Conservation (phyloP, 768 basidiomycete species). For the Melanogaster broomeanus region DNA sequence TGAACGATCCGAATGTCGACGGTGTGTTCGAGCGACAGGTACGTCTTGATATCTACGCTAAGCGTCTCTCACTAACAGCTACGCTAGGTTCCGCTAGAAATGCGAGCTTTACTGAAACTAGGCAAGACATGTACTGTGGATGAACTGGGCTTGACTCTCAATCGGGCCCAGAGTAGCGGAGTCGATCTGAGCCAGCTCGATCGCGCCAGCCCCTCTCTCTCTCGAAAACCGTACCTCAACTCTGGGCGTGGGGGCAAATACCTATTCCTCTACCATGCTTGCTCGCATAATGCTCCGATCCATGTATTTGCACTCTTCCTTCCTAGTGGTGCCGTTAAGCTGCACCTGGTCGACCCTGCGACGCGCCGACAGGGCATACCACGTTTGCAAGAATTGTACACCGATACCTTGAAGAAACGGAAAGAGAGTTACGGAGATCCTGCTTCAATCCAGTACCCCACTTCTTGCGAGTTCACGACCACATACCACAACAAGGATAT, state of each 20-base stretch:
- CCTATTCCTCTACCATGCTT: conserved; percentile 87
- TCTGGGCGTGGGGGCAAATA: conserved; percentile 71
- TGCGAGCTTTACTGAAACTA: conserved; percentile 79
- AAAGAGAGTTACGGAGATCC: conserved; percentile 40
- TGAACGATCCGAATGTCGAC: conserved; percentile 92
- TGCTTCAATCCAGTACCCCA: conserved; percentile 64
- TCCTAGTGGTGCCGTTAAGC: conserved; percentile 64
- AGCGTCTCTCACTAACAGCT: neutral
- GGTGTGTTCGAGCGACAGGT: conserved; percentile 95
- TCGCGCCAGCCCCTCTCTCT: conserved; percentile 54
- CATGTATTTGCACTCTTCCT: conserved; percentile 90
- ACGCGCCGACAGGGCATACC: conserved; percentile 81
- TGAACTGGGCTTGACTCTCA: conserved; percentile 70
- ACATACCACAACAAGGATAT: conserved; percentile 78
- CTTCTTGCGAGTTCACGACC: conserved; percentile 58
- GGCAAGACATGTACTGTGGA: conserved; percentile 80
- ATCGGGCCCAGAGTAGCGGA: conserved; percentile 77
- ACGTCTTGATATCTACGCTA: conserved; percentile 10
- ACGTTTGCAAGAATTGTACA: conserved; percentile 74
- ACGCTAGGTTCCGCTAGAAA: conserved; percentile 73
- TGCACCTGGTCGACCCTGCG: conserved; percentile 91
- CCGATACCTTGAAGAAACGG: conserved; percentile 57
- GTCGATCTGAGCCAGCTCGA: conserved; percentile 85
- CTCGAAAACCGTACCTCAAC: conserved; percentile 71
- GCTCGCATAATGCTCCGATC: conserved; percentile 67